Conservation (phyloP, 257 asterid species). For the Verbena officinalis region DNA sequence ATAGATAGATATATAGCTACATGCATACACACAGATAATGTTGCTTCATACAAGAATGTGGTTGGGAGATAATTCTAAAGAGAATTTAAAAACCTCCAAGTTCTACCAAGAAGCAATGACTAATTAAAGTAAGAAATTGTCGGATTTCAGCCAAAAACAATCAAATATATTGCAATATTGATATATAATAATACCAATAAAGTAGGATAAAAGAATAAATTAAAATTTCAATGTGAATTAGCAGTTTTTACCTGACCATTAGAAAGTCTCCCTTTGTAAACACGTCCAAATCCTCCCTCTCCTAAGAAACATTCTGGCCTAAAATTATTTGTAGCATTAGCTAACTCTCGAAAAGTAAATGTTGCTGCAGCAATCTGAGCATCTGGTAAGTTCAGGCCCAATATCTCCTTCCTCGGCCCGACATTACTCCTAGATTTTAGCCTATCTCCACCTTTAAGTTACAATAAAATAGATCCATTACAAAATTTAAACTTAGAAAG, state of each 20-base stretch:
- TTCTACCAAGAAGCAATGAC: not conserved
- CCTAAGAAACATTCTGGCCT: conserved; percentile 88
- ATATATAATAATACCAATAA: not conserved
- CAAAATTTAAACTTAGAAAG: conserved; percentile 3
- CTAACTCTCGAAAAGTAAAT: conserved; percentile 96
- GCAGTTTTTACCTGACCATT: conserved; percentile 75
- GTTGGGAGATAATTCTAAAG: not conserved
- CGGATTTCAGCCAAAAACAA: conserved; percentile 12
- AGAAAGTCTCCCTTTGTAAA: conserved; percentile 75
- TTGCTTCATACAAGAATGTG: conserved; percentile 3
- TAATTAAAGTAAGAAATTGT: not conserved
- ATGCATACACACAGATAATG: not conserved
- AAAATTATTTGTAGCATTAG: conserved; percentile 85
- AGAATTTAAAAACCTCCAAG: not conserved
- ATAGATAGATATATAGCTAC: too few relatives aligned
- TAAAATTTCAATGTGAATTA: not conserved
- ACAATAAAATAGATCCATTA: conserved; percentile 20
- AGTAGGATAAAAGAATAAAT: not conserved
- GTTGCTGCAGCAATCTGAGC: conserved; percentile 92
- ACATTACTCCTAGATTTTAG: conserved; percentile 60
- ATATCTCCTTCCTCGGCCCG: conserved; percentile 59
- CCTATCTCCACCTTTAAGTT: conserved; percentile 75
- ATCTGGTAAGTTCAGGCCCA: conserved; percentile 57
- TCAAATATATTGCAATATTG: not conserved
- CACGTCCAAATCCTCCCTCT: conserved; percentile 98